Percentiles rank a stretch among this genome's conserved stretches.
These are phyloP conservation scores for Cyclocybe cylindracea DNA, from an alignment of 768 basidiomycete species.

Conservation along the genomic window DNA sequence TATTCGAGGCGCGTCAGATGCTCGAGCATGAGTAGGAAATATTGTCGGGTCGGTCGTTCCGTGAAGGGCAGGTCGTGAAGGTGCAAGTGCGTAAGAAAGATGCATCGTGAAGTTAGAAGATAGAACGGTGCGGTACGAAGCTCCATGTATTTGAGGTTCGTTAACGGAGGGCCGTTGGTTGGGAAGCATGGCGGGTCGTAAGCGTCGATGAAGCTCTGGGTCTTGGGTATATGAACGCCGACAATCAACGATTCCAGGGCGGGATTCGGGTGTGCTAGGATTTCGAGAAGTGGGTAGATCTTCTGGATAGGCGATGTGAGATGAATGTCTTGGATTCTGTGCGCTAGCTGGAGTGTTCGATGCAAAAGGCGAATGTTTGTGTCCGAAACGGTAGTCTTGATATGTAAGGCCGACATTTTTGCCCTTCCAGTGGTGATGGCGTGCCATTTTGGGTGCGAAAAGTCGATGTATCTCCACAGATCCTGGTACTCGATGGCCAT, in stretches of 20 bases:
- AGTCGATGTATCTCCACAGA: slow-evolving; percentile 41
- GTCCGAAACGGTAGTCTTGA: slow-evolving; percentile 29
- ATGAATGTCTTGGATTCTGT: slow-evolving; percentile 34
- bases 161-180: slow-evolving; percentile 28
- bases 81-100: slow-evolving; percentile 33
- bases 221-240: slow-evolving; percentile 24
- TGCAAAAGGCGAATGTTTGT: slow-evolving; percentile 30
- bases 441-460: slow-evolving; percentile 34
- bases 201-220: slow-evolving; percentile 12
- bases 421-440: slow-evolving; percentile 31
- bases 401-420: slow-evolving; percentile 30
- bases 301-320: slow-evolving; percentile 34
- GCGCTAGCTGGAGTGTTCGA: slow-evolving; percentile 34
- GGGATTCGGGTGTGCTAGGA: slow-evolving; percentile 35
- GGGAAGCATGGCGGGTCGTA: slow-evolving; percentile 30
- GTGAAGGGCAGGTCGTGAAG: slow-evolving; percentile 36
- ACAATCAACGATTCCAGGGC: slow-evolving; percentile 34
- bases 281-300: slow-evolving; percentile 33
- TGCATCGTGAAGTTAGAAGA: slow-evolving; percentile 36
- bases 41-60: slow-evolving; percentile 33
- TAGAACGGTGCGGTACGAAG: slow-evolving; percentile 36
- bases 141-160: slow-evolving; percentile 33
- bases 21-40: slow-evolving; percentile 34
- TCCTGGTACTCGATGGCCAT: slow-evolving; percentile 30
- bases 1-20: slow-evolving; percentile 31